A percentile compares a stretch with the other conserved stretches of the same genome.
Conservation (phyloP, 192 early-diverging fungal genomes). For the Glomus cerebriforme region DNA sequence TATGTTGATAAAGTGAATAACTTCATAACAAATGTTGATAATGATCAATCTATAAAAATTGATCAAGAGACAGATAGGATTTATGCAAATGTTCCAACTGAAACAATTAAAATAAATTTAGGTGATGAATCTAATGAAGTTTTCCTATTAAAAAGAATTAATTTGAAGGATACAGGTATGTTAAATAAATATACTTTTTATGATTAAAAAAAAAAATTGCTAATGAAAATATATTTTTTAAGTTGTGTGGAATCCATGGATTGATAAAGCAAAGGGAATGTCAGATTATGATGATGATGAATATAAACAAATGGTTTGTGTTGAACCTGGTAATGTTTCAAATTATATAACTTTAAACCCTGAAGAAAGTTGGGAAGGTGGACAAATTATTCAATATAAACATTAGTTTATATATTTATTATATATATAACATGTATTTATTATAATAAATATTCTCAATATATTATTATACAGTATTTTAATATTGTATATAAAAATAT, state of each 20-base stretch:
- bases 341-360: slow-evolving; percentile 63
- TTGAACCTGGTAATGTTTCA: slow-evolving; percentile 81
- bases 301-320: slow-evolving; percentile 87
- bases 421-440: too few species aligned
- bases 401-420: too few species aligned
- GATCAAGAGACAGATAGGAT: slow-evolving; percentile 82
- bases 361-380: slow-evolving; percentile 70
- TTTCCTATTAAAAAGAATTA: slow-evolving; percentile 37
- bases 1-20: slow-evolving; percentile 76
- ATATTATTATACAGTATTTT: too few species aligned
- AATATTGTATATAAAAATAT: too few species aligned
- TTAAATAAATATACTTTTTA: not conserved
- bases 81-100: slow-evolving; percentile 66
- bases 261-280: slow-evolving; percentile 85
- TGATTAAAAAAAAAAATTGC: slow-evolving; percentile 29
- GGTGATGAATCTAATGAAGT: slow-evolving; percentile 21
- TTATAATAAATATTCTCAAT: too few species aligned
- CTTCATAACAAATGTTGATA: slow-evolving; percentile 45
- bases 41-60: slow-evolving; percentile 58
- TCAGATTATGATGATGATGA: slow-evolving; percentile 88
- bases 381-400: slow-evolving; percentile 52
- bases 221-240: slow-evolving; percentile 36
- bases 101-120: slow-evolving; percentile 38
- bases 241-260: slow-evolving; percentile 98
- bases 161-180: slow-evolving; percentile 44